These are phyloP conservation scores for Calonectria henricotiae DNA, from an alignment of 2,329 filamentous ascomycete genomes.

Conservation along the genomic window DNA sequence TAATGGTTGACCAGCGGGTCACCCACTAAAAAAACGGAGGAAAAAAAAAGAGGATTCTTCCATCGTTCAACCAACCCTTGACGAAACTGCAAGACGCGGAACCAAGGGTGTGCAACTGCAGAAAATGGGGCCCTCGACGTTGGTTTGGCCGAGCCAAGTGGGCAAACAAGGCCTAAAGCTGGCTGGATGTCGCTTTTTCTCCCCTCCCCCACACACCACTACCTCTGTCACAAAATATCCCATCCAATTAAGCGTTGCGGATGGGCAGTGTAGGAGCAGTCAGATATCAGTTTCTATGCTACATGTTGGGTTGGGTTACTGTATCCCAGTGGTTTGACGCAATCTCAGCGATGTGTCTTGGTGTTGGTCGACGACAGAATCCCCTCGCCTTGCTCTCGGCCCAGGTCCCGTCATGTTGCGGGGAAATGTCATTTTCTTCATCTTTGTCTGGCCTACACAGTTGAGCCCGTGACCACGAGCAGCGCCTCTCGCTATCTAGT, in stretches of 20 bases:
- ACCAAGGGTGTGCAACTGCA: slow-evolving; percentile 16
- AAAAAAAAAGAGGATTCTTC: slow-evolving; percentile 9
- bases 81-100: slow-evolving; percentile 14
- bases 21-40: slow-evolving; percentile 5
- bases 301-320: slow-evolving; percentile 39
- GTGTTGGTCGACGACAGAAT: slow-evolving; percentile 15
- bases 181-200: slow-evolving; percentile 7
- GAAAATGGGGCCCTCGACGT: slow-evolving; percentile 19
- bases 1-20: slow-evolving; percentile 17
- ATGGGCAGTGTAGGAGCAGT: slow-evolving; percentile 39
- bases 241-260: slow-evolving; percentile 40
- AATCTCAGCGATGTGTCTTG: slow-evolving; percentile 30
- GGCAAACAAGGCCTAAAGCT: not conserved
- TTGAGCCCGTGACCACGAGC: slow-evolving; percentile 15
- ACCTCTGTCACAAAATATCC: slow-evolving; percentile 11
- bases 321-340: slow-evolving; percentile 39
- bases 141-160: slow-evolving; percentile 18
- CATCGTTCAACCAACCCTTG: not conserved
- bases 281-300: slow-evolving; percentile 52
- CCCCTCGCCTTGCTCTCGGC: slow-evolving; percentile 13
- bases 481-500: slow-evolving; percentile 13
- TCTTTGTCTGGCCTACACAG: slow-evolving; percentile 26
- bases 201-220: slow-evolving; percentile 40
- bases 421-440: slow-evolving; percentile 40
- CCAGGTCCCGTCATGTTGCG: slow-evolving; percentile 41